Evolutionary conservation across 441 rosid species (phyloP).

Genomic region (Cnidoscolus chayamansa): DNA sequence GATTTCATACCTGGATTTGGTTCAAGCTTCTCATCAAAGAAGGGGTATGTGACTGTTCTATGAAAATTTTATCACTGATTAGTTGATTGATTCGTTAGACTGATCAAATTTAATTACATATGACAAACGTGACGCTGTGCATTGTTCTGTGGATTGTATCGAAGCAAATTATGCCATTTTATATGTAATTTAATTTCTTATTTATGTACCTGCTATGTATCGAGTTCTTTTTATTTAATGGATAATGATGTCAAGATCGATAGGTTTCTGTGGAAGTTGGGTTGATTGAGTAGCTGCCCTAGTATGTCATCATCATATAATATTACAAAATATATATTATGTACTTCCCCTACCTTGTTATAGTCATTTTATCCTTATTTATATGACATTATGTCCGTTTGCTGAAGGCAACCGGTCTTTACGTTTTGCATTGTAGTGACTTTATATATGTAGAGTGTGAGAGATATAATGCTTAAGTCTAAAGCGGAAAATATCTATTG

Average conservation of each 20-base stretch:
- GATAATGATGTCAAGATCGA: neutral
- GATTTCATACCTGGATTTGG: conserved; percentile 80
- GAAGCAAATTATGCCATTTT: neutral
- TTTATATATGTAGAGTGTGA: neutral
- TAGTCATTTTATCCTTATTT: neutral
- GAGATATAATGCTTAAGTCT: neutral
- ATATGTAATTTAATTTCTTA: neutral
- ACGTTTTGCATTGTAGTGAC: neutral
- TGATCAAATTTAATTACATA: neutral
- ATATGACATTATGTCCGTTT: neutral
- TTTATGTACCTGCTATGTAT: neutral
- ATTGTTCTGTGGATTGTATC: neutral
- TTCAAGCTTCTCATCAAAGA: conserved; percentile 33
- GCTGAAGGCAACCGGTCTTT: too few relatives aligned
- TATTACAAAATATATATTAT: neutral
- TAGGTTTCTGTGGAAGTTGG: neutral
- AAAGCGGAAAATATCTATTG: neutral
- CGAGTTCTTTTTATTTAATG: neutral
- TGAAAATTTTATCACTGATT: conserved; percentile 12
- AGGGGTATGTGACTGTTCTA: conserved; percentile 39
- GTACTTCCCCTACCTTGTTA: neutral
- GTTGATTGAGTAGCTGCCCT: neutral
- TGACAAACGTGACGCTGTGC: neutral
- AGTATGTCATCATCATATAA: neutral
- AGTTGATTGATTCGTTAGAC: neutral